Percentiles rank a stretch among this genome's conserved stretches.
phyloP scores from a whole-genome alignment of 2,329 filamentous ascomycete genomes.

The Emydomyces testavorans region DNA sequence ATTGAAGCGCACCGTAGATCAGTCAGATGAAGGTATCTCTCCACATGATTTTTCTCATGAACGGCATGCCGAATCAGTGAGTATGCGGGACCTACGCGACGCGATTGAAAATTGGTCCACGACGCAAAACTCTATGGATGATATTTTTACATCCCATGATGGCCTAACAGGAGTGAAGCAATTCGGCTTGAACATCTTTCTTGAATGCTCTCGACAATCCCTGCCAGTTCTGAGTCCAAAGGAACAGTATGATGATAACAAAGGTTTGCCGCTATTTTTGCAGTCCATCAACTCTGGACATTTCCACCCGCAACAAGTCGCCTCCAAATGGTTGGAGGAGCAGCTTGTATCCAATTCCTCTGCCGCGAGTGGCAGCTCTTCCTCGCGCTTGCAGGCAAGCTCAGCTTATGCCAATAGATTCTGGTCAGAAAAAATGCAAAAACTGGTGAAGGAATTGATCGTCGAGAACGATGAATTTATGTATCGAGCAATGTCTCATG shows the following conservation, averaged over 20 bases:
- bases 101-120: slow-evolving; percentile 36
- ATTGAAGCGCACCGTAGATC: slow-evolving; percentile 24
- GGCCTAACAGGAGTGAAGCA: slow-evolving; percentile 39
- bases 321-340: slow-evolving; percentile 43
- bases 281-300: slow-evolving; percentile 37
- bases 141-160: slow-evolving; percentile 39
- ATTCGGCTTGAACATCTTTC: slow-evolving; percentile 43
- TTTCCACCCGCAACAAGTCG: slow-evolving; percentile 41
- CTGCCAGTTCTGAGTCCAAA: slow-evolving; percentile 32
- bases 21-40: slow-evolving; percentile 16
- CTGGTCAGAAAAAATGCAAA: slow-evolving; percentile 47
- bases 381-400: slow-evolving; percentile 7
- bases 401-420: slow-evolving; percentile 44
- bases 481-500: slow-evolving; percentile 29
- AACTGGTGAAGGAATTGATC: slow-evolving; percentile 43
- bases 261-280: slow-evolving; percentile 33
- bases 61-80: slow-evolving; percentile 6
- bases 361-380: slow-evolving; percentile 2
- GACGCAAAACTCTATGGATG: slow-evolving; percentile 36
- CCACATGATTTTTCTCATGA: slow-evolving; percentile 11
- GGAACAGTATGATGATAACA: slow-evolving; percentile 31
- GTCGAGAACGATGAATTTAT: slow-evolving; percentile 45
- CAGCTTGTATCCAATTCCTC: slow-evolving; percentile 36
- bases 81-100: slow-evolving; percentile 27
- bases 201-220: slow-evolving; percentile 44